Evolutionary conservation across 306 rosid species (phyloP), one percentile per base, ranked within the genome.

Genomic region (Mimosa bimucronata): DNA sequence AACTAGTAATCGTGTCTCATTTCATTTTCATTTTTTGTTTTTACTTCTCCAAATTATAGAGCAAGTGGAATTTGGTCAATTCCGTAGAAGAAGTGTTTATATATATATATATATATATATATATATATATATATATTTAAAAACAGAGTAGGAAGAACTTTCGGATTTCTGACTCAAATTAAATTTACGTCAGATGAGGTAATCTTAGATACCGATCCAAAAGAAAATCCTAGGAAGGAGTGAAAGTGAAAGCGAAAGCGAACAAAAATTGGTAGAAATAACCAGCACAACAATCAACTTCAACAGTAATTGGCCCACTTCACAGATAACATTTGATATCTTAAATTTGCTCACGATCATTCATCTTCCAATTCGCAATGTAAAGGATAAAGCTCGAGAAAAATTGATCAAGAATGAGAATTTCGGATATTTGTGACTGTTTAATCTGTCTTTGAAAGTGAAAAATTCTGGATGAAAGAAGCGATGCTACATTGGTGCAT

Each of bases 371-470:
- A 30, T 64, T 37, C 40, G 9, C 41, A 28, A 62, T 12, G 73
- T 40, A 14, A 19, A 19, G 26, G 52, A 67, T 38, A 11, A 1
- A 19, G 52, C 73, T 40, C 31, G 16, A n/a, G 9, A 19, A 37
- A n/a, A 37, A 26, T 48, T 40, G 26, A n/a, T 67, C 50, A 67
- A n/a, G 50, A 67, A 67, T n/a, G 28, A 66, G 28, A 66, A 34
- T 53, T 53, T 53, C 2, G 44, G 28, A 19, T 2, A 9, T 19
- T 3, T 66, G 16, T 19, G 46, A 66, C 72, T 9, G 18, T 4
- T 66, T 38, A 40, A 19, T 19, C 48, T 40, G 50, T 38, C 4
- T 67, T 10, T 38, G 7, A 30, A 66, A 66, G 26, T n/a, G 14
- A 31, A 66, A 31, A 66, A 18, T 19, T 9, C 14, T 15, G 4